phyloP scores from a whole-genome alignment of 2,329 filamentous ascomycete genomes.

The Trichoderma brevicompactum region DNA sequence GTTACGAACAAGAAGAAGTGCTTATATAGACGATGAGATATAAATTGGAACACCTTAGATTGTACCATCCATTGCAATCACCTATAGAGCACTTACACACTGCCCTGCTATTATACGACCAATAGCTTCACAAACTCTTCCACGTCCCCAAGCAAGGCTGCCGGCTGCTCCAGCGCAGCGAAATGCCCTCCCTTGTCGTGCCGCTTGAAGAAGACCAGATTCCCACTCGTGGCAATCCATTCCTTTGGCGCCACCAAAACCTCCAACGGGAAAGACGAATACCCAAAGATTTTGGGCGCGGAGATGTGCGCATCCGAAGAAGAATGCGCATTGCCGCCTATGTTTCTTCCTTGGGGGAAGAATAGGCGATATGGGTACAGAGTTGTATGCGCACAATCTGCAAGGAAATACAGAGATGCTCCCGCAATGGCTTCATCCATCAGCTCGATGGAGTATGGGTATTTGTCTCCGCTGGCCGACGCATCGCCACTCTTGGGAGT shows the following conservation, averaged over 20 bases:
- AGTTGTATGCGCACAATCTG: not conserved
- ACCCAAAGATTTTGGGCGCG: not conserved
- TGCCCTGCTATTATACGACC: not conserved
- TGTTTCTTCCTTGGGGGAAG: not conserved
- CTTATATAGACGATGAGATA: not conserved
- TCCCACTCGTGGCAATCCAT: not conserved
- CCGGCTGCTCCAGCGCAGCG: constrained; percentile 7
- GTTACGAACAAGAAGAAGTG: not conserved
- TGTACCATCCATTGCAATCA: no score
- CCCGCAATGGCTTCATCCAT: constrained; percentile 7
- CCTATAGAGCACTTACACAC: no score
- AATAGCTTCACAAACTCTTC: not conserved
- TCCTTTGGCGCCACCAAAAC: not conserved
- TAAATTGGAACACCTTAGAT: not conserved
- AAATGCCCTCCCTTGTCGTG: constrained; percentile 3
- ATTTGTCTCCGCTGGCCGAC: not conserved
- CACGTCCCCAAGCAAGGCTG: constrained; percentile 3
- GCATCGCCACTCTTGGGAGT: not conserved
- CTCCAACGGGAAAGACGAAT: not conserved
- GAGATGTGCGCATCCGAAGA: not conserved
- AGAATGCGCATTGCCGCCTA: not conserved
- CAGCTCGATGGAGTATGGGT: constrained; percentile 6
- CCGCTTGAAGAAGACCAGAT: constrained; percentile 11
- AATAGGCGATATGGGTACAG: constrained; percentile 6
- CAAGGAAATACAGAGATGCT: constrained; percentile 5